phyloP scores from a whole-genome alignment of 768 basidiomycete species.

The Mycena belliarum region DNA sequence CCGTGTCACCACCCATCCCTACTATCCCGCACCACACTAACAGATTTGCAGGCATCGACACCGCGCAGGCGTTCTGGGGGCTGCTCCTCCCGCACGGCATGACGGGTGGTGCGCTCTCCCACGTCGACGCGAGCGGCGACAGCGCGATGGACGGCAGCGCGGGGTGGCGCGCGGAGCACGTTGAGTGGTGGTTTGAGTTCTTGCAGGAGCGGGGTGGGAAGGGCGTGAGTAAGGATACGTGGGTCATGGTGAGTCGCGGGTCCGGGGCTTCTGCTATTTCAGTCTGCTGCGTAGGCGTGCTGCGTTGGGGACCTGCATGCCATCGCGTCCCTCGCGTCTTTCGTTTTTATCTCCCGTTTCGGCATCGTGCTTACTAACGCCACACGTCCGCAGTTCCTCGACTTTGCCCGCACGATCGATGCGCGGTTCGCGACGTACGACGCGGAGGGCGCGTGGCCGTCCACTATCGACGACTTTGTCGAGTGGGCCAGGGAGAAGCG shows the following conservation, averaged over 20 bases:
- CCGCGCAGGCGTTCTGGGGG: slow-evolving; percentile 75
- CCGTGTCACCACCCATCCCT: too few species aligned
- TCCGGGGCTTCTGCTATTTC: too few species aligned
- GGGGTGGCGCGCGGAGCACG: slow-evolving; percentile 44
- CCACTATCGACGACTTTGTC: slow-evolving; percentile 84
- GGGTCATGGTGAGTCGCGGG: slow-evolving; percentile 78
- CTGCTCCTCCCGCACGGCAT: slow-evolving; percentile 77
- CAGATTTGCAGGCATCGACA: slow-evolving; percentile 54
- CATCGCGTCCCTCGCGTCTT: too few species aligned
- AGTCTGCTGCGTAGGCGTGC: too few species aligned
- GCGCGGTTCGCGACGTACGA: slow-evolving; percentile 73
- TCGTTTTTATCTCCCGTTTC: neutral
- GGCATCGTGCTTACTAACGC: neutral
- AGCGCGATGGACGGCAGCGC: slow-evolving; percentile 41
- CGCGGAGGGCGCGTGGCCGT: slow-evolving; percentile 87
- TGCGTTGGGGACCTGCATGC: too few species aligned
- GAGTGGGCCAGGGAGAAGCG: slow-evolving; percentile 59
- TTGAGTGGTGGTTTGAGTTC: slow-evolving; percentile 80
- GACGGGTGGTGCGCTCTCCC: slow-evolving; percentile 61
- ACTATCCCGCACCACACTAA: too few species aligned
- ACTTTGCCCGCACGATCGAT: slow-evolving; percentile 78
- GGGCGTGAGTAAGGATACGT: slow-evolving; percentile 87
- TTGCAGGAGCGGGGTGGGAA: slow-evolving; percentile 63
- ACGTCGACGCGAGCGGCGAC: slow-evolving; percentile 47
- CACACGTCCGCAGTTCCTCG: slow-evolving; percentile 60